Evolutionary conservation across 495 filamentous ascomycete species (phyloP).

Genomic region (Aspergillus cavernicola): DNA sequence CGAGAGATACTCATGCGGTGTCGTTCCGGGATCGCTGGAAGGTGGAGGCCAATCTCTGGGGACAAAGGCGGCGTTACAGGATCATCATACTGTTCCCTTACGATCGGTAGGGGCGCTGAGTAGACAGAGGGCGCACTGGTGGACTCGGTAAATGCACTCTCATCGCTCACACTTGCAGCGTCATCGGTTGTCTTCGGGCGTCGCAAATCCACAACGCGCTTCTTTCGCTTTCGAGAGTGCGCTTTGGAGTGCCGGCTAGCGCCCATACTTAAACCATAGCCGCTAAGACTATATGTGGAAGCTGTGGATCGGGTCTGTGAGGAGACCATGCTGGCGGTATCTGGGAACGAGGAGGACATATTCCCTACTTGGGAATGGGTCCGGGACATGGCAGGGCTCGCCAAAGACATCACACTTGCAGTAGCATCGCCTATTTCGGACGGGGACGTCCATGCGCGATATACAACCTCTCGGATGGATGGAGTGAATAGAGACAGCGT

Average conservation of each 20-base stretch:
- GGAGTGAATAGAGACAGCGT: conserved; percentile 88
- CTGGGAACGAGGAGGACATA: conserved; percentile 45
- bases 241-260: conserved; percentile 61
- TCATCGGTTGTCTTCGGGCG: conserved; percentile 55
- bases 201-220: conserved; percentile 87
- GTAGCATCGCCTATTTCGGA: conserved; percentile 63
- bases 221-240: conserved; percentile 78
- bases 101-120: conserved; percentile 39
- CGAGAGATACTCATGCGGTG: conserved; percentile 35
- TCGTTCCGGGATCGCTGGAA: conserved; percentile 39
- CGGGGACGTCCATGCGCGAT: conserved; percentile 86
- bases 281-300: conserved; percentile 32
- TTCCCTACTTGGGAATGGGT: conserved; percentile 60
- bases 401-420: conserved; percentile 51
- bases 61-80: conserved; percentile 44
- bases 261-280: conserved; percentile 61
- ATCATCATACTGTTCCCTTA: conserved; percentile 41
- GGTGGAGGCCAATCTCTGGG: conserved; percentile 30
- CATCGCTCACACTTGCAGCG: conserved; percentile 53
- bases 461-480: conserved; percentile 75
- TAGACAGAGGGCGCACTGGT: conserved; percentile 37
- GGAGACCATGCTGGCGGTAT: conserved; percentile 42
- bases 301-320: conserved; percentile 35
- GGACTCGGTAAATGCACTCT: conserved; percentile 40
- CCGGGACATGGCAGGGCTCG: conserved; percentile 50